Conservation (phyloP, 805 yeast species). For the Yarrowia sp. region DNA sequence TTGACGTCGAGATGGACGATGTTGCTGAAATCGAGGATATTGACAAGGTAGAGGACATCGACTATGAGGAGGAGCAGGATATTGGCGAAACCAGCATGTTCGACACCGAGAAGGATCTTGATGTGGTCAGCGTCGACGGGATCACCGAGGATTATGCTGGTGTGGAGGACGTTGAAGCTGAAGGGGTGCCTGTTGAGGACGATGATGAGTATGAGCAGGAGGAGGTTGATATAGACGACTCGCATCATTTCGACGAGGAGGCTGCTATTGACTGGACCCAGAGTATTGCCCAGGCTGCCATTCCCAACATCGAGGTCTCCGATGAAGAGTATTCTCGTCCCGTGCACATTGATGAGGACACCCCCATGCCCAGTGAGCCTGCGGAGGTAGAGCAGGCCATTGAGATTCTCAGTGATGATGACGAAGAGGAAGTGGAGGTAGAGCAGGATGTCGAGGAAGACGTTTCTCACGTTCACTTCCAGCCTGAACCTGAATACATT, state of each 20-base stretch:
- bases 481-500: neutral
- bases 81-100: conserved; percentile 29
- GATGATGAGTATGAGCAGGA: conserved; percentile 21
- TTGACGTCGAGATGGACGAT: neutral
- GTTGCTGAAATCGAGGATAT: conserved; percentile 2
- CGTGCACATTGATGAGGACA: neutral
- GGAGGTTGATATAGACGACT: neutral
- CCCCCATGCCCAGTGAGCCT: neutral
- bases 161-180: conserved; percentile 36
- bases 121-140: conserved; percentile 33
- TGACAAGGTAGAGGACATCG: conserved; percentile 17
- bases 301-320: conserved; percentile 3
- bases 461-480: neutral
- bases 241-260: neutral
- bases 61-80: conserved; percentile 39
- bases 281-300: conserved; percentile 31
- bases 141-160: conserved; percentile 29
- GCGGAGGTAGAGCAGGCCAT: neutral
- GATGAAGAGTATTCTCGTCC: conserved; percentile 29
- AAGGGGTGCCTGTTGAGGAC: conserved; percentile 32
- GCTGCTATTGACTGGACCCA: conserved; percentile 13
- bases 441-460: neutral
- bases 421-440: neutral
- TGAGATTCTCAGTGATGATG: conserved; percentile 17
- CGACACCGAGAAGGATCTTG: conserved; percentile 33